Evolutionary conservation across 495 filamentous ascomycete genomes (phyloP), one percentile per base, ranked within the genome.

Genomic region (Hypoxylon lienhwacheense): DNA sequence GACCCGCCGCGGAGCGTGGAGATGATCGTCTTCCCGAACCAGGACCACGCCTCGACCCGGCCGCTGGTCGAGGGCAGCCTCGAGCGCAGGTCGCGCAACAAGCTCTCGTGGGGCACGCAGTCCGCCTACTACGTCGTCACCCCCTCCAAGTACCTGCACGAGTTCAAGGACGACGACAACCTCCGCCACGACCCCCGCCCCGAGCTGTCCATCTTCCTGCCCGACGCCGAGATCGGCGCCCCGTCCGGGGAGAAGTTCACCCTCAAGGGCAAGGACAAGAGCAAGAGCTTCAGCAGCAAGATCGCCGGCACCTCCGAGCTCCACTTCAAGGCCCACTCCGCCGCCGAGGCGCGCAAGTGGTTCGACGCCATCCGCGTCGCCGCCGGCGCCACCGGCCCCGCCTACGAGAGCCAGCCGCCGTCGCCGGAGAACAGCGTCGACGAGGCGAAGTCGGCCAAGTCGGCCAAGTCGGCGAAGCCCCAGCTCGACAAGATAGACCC

Each of bases 141-240:
- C 2, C 85, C 86, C 0, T 79, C 85, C 15, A 85, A 87, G 55
- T 98, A 86, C 71, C 75, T 98, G 36, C 93, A 97, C 71, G 93
- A 97, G 65, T 97, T 95, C 78, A 95, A 95, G 69, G 89, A 92
- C 63, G 85, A 85, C 66, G 92, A 98, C 69, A 86, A 96, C 66
- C 74, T 88, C 64, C 80, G 79, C 43, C 79, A 80, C 59, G 95
- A 98, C 52, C 91, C 92, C 5, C 70, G 74, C 17, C 95, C 92
- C 0, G 91, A 97, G 67, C 75, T 91, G 6, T 90, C 87, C 16
- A 84, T 98, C 45, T 98, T 90, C 67, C 82, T 98, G 5, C 93
- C 93, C 34, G 95, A 98, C 65, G 95, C 91, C 63, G 71, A 81
- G 17, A 77, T 97, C 48, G 89, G 91, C 47, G 77, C 78, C 3